Conservation (phyloP, 345 rosid genomes). For the Cardamine occulta region DNA sequence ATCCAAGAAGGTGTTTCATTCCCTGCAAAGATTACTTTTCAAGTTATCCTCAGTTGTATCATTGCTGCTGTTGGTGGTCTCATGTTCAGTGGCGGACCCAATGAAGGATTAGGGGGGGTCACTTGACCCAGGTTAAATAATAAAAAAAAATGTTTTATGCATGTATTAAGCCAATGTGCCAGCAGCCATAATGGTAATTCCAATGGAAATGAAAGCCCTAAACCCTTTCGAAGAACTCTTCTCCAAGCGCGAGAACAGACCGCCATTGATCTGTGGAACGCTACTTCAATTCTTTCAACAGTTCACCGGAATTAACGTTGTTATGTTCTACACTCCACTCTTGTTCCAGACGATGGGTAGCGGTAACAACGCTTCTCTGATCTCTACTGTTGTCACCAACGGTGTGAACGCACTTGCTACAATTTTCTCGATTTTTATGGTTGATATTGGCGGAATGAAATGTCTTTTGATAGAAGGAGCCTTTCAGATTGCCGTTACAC, state of each 20-base stretch:
- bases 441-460: slow-evolving; percentile 34
- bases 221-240: too few relatives aligned
- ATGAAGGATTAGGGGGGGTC: too few relatives aligned
- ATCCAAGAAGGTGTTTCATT: slow-evolving; percentile 23
- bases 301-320: slow-evolving; percentile 62
- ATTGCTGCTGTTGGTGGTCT: slow-evolving; percentile 77
- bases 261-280: slow-evolving; percentile 58
- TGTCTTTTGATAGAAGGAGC: slow-evolving; percentile 32
- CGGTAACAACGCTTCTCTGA: slow-evolving; percentile 31
- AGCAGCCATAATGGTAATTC: too few relatives aligned
- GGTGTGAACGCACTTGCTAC: slow-evolving; percentile 39
- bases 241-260: too few relatives aligned
- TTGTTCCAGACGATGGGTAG: slow-evolving; percentile 47
- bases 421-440: not conserved
- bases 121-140: too few relatives aligned
- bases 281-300: slow-evolving; percentile 67
- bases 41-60: slow-evolving; percentile 49
- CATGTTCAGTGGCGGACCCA: too few relatives aligned
- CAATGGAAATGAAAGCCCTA: too few relatives aligned
- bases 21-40: slow-evolving; percentile 40
- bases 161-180: too few relatives aligned
- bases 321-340: slow-evolving; percentile 49
- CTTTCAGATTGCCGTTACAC: slow-evolving; percentile 30
- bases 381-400: slow-evolving; percentile 41
- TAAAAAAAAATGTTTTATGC: too few relatives aligned